Conservation (phyloP, 2,329 filamentous ascomycete species). For the Penicillium oxalicum region DNA sequence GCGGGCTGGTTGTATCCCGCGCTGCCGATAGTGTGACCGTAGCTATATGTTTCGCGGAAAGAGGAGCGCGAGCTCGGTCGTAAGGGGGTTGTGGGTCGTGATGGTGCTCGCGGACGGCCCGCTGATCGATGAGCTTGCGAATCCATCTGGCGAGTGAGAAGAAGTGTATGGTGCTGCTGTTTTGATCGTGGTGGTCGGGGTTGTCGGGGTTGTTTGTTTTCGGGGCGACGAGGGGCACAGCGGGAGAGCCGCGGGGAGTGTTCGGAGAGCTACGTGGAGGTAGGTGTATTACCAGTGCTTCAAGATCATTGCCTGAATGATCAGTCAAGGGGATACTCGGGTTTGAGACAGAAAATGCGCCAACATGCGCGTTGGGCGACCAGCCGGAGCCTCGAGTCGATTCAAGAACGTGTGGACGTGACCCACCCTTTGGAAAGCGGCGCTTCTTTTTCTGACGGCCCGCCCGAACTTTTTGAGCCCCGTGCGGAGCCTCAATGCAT, state of each 20-base stretch:
- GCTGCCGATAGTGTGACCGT: slow-evolving; percentile 32
- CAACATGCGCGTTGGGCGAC: too few species aligned
- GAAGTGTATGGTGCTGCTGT: not conserved
- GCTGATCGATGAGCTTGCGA: slow-evolving; percentile 43
- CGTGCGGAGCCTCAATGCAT: too few species aligned
- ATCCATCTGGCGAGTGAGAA: slow-evolving; percentile 18
- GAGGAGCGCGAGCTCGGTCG: slow-evolving; percentile 85
- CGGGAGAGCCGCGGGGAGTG: not conserved
- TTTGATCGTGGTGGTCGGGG: not conserved
- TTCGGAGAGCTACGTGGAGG: not conserved
- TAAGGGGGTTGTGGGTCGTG: slow-evolving; percentile 84
- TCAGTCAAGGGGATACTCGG: too few species aligned
- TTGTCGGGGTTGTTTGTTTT: not conserved
- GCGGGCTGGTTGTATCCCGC: slow-evolving; percentile 49
- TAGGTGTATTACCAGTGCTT: too few species aligned
- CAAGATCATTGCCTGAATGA: too few species aligned
- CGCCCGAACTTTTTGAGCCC: too few species aligned
- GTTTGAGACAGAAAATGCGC: too few species aligned
- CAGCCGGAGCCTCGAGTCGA: too few species aligned
- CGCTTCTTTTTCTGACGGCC: too few species aligned
- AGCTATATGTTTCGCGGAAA: slow-evolving; percentile 68
- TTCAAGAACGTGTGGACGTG: too few species aligned
- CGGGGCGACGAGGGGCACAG: not conserved
- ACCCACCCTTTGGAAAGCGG: too few species aligned
- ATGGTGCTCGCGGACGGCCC: slow-evolving; percentile 57